Evolutionary conservation across 139 green algal genomes (phyloP), one percentile per base, ranked within the genome.

Genomic region (Micractinium conductrix): DNA sequence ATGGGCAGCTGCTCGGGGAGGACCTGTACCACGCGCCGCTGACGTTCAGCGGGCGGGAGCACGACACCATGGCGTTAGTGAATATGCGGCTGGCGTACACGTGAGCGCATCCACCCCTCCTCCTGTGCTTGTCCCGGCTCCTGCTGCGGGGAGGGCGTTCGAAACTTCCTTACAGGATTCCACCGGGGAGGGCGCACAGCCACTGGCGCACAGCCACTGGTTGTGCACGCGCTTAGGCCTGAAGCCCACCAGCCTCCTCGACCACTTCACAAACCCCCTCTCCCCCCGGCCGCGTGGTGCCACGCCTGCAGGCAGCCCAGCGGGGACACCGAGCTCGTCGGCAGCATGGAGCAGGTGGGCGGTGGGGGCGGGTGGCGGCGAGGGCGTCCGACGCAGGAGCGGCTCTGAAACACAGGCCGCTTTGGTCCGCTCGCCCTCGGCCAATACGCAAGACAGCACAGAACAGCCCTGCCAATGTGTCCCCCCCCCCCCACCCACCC

Each of bases 1-100:
- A 93, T 38, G 92, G 92, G 26, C 26, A 73, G 0, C 75, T 85
- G 26, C 86, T 95, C 72, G 86, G 88, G 24, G 80, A 88, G 73
- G 97, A 99, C 88, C 78, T 86, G n/a, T 98, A 97, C 73, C 90
- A 92, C 80, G 86, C 86, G 8, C 96, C 94, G 4, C 86, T 99
- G 58, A 99, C 96, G 6, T 95, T 95, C 88, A 95, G 87, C 28
- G 50, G 85, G 30, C 83, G 48, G 44, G 76, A 63, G 35, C 33
- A 78, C 30, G 96, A 98, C 90, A 92, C 87, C 35, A 92, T 95
- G 90, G 86, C 95, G 44, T 43, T 95, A 30, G 83, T 81, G 2
- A 75, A 93, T 12, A 72, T 94, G 48, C 89, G 92, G 1, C 80
- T 90, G 4, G 85, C 91, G 0, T 98, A 96, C 89, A 93, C 83